Conservation (phyloP, 2,329 filamentous ascomycete species). For the Alternaria novae-zelandiae region DNA sequence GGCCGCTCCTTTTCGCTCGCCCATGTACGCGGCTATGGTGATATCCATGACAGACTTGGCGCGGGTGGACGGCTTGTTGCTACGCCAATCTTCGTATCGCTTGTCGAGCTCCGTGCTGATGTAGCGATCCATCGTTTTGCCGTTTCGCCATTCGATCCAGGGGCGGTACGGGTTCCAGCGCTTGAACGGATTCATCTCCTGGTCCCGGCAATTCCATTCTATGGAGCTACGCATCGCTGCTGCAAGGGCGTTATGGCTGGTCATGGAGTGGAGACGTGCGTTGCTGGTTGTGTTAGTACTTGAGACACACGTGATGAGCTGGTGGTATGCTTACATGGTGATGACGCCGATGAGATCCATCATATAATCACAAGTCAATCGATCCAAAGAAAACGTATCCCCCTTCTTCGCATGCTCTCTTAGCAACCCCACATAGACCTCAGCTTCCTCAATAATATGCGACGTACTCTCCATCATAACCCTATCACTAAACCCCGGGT, state of each 20-base stretch:
- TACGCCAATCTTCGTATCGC: slow-evolving; percentile 14
- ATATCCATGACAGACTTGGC: slow-evolving; percentile 23
- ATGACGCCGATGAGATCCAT: slow-evolving; percentile 3
- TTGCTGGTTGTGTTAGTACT: neutral
- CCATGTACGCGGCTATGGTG: slow-evolving; percentile 14
- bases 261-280: slow-evolving; percentile 21
- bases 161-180: slow-evolving; percentile 11
- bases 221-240: slow-evolving; percentile 10
- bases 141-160: slow-evolving; percentile 15
- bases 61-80: neutral
- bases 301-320: neutral
- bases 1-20: neutral
- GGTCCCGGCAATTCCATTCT: slow-evolving; percentile 7
- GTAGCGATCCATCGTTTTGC: slow-evolving; percentile 17
- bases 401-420: slow-evolving; percentile 2
- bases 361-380: slow-evolving; percentile 8
- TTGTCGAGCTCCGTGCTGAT: slow-evolving; percentile 21
- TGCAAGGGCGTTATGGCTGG: slow-evolving; percentile 8
- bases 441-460: slow-evolving; percentile 5
- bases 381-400: slow-evolving; percentile 4
- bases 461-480: slow-evolving; percentile 47
- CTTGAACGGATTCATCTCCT: slow-evolving; percentile 17
- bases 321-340: neutral
- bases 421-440: slow-evolving; percentile 2
- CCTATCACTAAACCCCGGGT: slow-evolving; percentile 45